Conservation (phyloP, 768 basidiomycete species). For the Jaapia argillacea region DNA sequence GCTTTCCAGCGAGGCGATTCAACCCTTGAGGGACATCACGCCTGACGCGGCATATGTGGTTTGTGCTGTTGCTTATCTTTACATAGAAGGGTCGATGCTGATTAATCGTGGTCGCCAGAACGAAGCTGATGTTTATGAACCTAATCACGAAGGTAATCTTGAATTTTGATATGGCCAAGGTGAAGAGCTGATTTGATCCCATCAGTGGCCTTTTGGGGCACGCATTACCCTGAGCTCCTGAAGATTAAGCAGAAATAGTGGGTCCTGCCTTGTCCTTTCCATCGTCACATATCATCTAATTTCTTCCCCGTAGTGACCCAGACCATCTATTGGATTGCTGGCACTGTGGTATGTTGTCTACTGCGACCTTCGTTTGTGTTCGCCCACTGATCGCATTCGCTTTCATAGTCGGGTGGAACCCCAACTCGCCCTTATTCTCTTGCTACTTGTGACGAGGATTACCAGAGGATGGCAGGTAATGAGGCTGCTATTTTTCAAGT, state of each 20-base stretch:
- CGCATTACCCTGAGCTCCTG: slow-evolving; percentile 28
- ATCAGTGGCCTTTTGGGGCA: slow-evolving; percentile 34
- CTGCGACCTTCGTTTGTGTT: slow-evolving; percentile 9
- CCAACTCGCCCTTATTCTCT: slow-evolving; percentile 19
- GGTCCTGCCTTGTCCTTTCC: slow-evolving; percentile 8
- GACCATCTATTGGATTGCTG: slow-evolving; percentile 37
- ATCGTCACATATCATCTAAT: background rate
- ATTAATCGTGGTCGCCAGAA: no score
- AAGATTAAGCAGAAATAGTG: slow-evolving; percentile 38
- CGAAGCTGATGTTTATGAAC: slow-evolving; percentile 39
- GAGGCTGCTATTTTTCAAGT: no score
- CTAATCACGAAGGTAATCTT: slow-evolving; percentile 28
- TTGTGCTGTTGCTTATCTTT: no score
- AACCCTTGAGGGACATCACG: slow-evolving; percentile 30
- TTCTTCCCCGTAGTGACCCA: slow-evolving; percentile 28
- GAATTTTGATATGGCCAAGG: no score
- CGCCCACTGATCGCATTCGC: background rate
- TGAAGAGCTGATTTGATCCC: background rate
- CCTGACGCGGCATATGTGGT: slow-evolving; percentile 35
- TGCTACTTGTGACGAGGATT: no score
- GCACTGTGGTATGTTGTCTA: slow-evolving; percentile 32
- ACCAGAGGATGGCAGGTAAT: no score
- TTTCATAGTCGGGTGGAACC: slow-evolving; percentile 30
- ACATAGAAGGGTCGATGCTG: background rate
- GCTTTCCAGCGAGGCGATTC: slow-evolving; percentile 26